Base-by-base conservation (phyloP, 768 basidiomycete genomes). In the Vararia minispora region DNA sequence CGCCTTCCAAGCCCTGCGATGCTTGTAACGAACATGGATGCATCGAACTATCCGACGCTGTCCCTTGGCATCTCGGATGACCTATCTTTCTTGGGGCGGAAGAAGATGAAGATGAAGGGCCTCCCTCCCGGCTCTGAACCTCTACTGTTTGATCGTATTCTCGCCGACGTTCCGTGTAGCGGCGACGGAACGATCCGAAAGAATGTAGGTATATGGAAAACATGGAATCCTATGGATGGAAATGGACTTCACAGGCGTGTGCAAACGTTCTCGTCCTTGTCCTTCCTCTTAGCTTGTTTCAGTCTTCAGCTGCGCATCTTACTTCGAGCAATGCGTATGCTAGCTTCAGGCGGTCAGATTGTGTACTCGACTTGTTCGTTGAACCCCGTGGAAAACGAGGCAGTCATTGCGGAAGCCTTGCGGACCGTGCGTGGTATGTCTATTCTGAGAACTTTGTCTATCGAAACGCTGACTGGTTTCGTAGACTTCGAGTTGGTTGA, bases 301-400 rank as follows among this genome's bases (percentile, higher is more conserved):
- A 97, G 90, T 8, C 67, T 99, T 22, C 95, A 99, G 55, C 65
- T 90, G 28, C 82, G 95, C 14, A 98, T 99, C 48, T 71, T 98
- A 14, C 71, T 82, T 43, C 82, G 95, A 14, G 94, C 82, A 1
- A 95, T 99, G 86, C 76, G 79, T 40, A 71, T 98, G 61, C 71
- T 99, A 28, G 69, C 72, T 44, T 77, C 79, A 22, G 74, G 79
- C n/a, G 94, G 92, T 6, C 78, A 85, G 25, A 82, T 98, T 44
- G 92, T 98, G 13, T 99, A 98, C 57, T 98, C 95, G 5, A 99
- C 95, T 0, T 98, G 95, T 52, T 97, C 92, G 0, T 65, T 98
- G 47, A 98, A 98, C 57, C 95, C 95, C 1, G 71, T 90, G 10
- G 95, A 99, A 60, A 97, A 99, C 55, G 95, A 99, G 57, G 89